Percentiles rank a stretch among this genome's conserved stretches.
Conservation (phyloP, 352 stramenopile genomes). For the Phytophthora parvispora region DNA sequence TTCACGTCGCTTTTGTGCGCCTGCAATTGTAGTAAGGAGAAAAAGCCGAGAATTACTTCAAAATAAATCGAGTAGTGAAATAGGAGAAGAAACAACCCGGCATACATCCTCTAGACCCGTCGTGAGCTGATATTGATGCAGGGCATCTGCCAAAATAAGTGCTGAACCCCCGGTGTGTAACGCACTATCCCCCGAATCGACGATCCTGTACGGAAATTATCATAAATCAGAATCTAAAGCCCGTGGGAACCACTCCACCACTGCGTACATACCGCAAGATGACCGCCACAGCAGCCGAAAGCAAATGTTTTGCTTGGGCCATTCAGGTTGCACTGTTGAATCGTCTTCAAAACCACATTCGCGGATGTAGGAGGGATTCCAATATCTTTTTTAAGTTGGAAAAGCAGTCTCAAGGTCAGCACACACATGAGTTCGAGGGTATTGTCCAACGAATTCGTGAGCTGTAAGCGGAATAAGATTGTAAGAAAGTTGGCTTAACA, state of each 20-base stretch:
- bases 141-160: conserved; percentile 12
- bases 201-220: conserved; percentile 8
- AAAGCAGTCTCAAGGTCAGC: conserved; percentile 29
- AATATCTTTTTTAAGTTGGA: conserved; percentile 12
- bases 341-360: conserved; percentile 37
- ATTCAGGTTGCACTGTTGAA: conserved; percentile 21
- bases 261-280: conserved; percentile 24
- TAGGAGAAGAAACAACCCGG: no score
- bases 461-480: conserved; percentile 11
- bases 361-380: conserved; percentile 17
- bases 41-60: no score
- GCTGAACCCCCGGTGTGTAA: neutral
- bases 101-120: conserved; percentile 22
- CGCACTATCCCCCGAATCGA: neutral
- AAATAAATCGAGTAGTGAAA: neutral
- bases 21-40: no score
- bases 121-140: conserved; percentile 26
- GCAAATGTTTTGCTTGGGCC: conserved; percentile 11
- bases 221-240: no score
- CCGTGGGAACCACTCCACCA: no score
- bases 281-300: conserved; percentile 15
- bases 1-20: conserved; percentile 17
- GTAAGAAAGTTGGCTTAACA: neutral
- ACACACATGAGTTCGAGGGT: conserved; percentile 27
- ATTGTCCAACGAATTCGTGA: conserved; percentile 25